Evolutionary conservation across 2,329 filamentous ascomycete genomes (phyloP), one percentile per base, ranked within the genome.

Genomic region (Fusarium nematophilum): DNA sequence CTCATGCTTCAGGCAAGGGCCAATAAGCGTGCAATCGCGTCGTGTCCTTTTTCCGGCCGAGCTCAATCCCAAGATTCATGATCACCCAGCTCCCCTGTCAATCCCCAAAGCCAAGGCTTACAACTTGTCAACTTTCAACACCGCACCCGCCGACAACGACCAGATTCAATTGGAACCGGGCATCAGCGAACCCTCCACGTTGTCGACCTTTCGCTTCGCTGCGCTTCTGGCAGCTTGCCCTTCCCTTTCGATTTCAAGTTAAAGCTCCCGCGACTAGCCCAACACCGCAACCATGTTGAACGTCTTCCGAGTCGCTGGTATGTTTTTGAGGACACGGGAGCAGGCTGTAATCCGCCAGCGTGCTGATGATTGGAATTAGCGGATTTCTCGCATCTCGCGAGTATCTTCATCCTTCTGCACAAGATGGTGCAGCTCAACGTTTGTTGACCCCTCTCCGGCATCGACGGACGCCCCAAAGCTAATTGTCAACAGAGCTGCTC

Each of bases 361-460:
- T 36, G 25, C 53, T 71, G 56, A 70, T 60, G 33, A 64, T 63
- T 30, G 44, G 62, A 36, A 53, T 67, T 21, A 97, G 93, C 89
- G 80, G 95, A 99, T 83, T 86, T 99, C 75, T 97, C 93, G 82
- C 95, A 99, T 83, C 81, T 99, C 70, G 83, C 90, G 63, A 98
- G 94, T 48, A 97, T 99, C 74, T 83, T 97, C 70, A 97, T 99
- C 70, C 83, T 99, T 59, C 83, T 99, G 62, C 93, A 96, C 75
- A 99, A 99, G 84, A 99, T 99, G 93, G 89, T 89, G 70, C 87
- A 90, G 73, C 89, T 95, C 38, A 96, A 92, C 74, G 94, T 97
- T 83, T 59, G 88, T 54, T 46, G 33, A 21, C 11, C 25, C 61
- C 61, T 59, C 51, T 27, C 39, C 57, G 44, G 30, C 34, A 29